A percentile compares a stretch with the other conserved stretches of the same genome.
Evolutionary conservation across 2,329 filamentous ascomycete genomes (phyloP).

Genomic region (Plenodomus tracheiphilus): DNA sequence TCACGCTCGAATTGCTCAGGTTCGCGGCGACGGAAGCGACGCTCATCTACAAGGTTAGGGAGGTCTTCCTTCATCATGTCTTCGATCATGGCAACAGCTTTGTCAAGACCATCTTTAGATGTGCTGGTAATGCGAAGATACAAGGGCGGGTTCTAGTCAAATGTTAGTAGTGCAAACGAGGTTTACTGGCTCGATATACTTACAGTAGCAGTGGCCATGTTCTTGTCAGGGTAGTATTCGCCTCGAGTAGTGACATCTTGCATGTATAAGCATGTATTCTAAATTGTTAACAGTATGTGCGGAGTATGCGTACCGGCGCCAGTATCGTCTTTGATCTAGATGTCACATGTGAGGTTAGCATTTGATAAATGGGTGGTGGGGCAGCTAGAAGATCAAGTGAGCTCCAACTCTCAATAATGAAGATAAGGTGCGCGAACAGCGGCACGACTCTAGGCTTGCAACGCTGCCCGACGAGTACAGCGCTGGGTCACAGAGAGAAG

Average conservation of each 20-base stretch:
- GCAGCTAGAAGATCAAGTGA: constrained; percentile 52
- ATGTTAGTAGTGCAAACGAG: background rate
- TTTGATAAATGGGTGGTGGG: constrained; percentile 68
- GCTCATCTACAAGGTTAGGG: constrained; percentile 91
- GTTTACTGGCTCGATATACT: constrained; percentile 11
- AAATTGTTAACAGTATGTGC: constrained; percentile 64
- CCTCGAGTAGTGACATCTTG: constrained; percentile 99
- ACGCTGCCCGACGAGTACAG: constrained; percentile 59
- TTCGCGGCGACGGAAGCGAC: constrained; percentile 84
- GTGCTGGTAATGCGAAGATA: constrained; percentile 96
- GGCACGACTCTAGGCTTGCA: constrained; percentile 23
- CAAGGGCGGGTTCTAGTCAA: constrained; percentile 77
- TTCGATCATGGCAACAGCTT: constrained; percentile 84
- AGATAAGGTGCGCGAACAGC: constrained; percentile 34
- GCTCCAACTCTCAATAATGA: constrained; percentile 48
- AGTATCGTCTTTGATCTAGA: constrained; percentile 99
- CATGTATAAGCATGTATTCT: constrained; percentile 63
- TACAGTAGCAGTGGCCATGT: constrained; percentile 91
- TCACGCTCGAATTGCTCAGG: constrained; percentile 82
- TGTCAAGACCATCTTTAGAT: constrained; percentile 85
- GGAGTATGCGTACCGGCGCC: constrained; percentile 96
- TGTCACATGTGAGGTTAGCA: constrained; percentile 89
- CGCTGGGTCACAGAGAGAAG: constrained; percentile 32
- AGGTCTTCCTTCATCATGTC: constrained; percentile 96
- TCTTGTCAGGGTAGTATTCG: constrained; percentile 96